Evolutionary conservation across 2,329 filamentous ascomycete genomes (phyloP).

Genomic region (Epichloe sylvatica): DNA sequence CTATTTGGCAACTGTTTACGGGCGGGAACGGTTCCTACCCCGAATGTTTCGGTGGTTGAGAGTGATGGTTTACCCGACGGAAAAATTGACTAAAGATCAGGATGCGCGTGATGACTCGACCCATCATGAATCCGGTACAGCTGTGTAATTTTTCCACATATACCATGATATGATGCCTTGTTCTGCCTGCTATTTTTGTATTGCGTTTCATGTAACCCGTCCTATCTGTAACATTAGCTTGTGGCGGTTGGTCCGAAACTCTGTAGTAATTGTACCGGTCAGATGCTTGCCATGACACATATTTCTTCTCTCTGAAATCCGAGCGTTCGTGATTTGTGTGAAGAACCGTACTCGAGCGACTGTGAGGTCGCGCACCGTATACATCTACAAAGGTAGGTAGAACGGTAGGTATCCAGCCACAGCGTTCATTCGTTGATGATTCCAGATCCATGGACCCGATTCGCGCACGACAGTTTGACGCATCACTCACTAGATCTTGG

Average conservation of each 20-base stretch:
- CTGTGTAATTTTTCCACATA: neutral
- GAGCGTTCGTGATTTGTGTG: too few relatives aligned
- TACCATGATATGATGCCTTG: slow-evolving; percentile 1
- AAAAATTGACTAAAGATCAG: neutral
- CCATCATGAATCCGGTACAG: neutral
- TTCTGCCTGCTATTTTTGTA: neutral
- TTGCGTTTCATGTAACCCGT: neutral
- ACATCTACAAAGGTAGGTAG: too few relatives aligned
- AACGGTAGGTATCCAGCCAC: too few relatives aligned
- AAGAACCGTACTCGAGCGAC: too few relatives aligned
- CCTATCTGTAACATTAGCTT: slow-evolving; percentile 1
- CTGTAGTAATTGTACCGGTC: neutral
- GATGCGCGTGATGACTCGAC: neutral
- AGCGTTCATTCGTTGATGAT: too few relatives aligned
- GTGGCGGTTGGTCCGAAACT: slow-evolving; percentile 3
- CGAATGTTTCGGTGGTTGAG: neutral
- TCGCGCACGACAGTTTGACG: too few relatives aligned
- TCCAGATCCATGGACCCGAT: too few relatives aligned
- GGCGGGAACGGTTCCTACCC: neutral
- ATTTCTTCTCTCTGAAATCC: too few relatives aligned
- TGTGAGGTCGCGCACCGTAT: too few relatives aligned
- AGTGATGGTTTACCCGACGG: neutral
- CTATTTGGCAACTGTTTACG: neutral
- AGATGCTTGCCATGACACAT: neutral
- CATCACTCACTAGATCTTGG: neutral